Evolutionary conservation across 2,329 filamentous ascomycete species (phyloP), one percentile per base, ranked within the genome.

Genomic region (Periconia digitata): DNA sequence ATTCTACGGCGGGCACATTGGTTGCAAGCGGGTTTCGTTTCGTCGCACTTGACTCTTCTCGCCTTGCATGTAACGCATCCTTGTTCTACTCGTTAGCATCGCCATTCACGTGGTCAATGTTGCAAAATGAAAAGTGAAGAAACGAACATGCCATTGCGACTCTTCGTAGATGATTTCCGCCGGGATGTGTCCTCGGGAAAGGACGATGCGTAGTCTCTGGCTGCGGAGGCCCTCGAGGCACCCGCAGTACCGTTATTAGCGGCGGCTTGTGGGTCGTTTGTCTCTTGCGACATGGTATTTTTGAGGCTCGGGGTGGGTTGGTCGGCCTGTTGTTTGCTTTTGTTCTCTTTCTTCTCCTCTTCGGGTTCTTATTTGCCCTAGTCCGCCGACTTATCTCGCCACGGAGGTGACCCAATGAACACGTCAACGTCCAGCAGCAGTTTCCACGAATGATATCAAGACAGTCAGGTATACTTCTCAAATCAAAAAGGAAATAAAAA

Each of bases 51-150:
- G 40, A 88, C 72, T 56, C 85, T 77, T 70, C 87, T 87, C 49
- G 82, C 78, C 71, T 88, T 89, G 74, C 85, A 89, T 47, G 85
- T 87, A 55, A 84, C 78, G 69, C 85, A 89, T 59, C 85, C 85
- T 87, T 41, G 55, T 10, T 22, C 4, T 22, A 32, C 27, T 32
- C 21, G 41, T 44, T 40, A 42, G 41, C 21, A 45, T 10, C n/a
- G n/a, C 40, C 20, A 27, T 27, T 35, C 13, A 20, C 23, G 37
- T 23, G 32, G 16, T 24, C 13, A 22, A 37, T 44, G 20, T 21
- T 23, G 37, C 8, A 41, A 35, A 40, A 40, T 36, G 35, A 47
- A 42, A 49, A 43, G 27, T 47, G 17, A 39, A 24, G 41, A 43
- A 43, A 40, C 46, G 46, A 45, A 71, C 78, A 63, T 82, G 86